A percentile compares a stretch with the other conserved stretches of the same genome.
phyloP scores from a whole-genome alignment of 306 rosid genomes.

The Trichosanthes truncata region DNA sequence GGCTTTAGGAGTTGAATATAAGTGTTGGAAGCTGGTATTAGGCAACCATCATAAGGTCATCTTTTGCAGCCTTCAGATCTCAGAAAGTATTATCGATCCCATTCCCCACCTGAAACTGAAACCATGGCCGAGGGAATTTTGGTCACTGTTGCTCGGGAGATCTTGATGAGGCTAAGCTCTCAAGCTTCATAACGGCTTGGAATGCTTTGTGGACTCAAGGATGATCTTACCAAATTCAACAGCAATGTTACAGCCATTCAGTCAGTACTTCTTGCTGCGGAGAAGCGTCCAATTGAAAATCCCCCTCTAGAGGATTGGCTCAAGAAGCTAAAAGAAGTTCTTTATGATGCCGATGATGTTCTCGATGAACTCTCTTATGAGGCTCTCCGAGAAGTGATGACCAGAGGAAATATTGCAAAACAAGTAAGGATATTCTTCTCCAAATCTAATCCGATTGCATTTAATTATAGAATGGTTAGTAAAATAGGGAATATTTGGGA shows the following conservation, averaged over 20 bases:
- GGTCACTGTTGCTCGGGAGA: neutral
- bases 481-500: neutral
- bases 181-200: neutral
- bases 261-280: neutral
- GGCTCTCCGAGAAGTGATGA: too few relatives aligned
- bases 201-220: neutral
- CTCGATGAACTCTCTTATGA: neutral
- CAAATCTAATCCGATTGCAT: neutral
- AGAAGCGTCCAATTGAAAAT: neutral
- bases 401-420: neutral
- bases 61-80: too few relatives aligned
- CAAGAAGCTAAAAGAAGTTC: neutral
- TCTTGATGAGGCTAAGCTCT: neutral
- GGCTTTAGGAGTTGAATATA: too few relatives aligned
- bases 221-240: neutral
- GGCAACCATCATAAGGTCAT: too few relatives aligned
- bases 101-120: neutral
- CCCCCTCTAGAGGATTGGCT: neutral
- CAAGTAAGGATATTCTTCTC: neutral
- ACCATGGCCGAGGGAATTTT: neutral
- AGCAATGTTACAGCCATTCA: neutral
- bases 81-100: too few relatives aligned
- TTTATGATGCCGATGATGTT: neutral
- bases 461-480: neutral
- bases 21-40: too few relatives aligned